Evolutionary conservation across 805 yeast species (phyloP), one percentile per base, ranked within the genome.

Genomic region (Wickerhamomyces queroliae): DNA sequence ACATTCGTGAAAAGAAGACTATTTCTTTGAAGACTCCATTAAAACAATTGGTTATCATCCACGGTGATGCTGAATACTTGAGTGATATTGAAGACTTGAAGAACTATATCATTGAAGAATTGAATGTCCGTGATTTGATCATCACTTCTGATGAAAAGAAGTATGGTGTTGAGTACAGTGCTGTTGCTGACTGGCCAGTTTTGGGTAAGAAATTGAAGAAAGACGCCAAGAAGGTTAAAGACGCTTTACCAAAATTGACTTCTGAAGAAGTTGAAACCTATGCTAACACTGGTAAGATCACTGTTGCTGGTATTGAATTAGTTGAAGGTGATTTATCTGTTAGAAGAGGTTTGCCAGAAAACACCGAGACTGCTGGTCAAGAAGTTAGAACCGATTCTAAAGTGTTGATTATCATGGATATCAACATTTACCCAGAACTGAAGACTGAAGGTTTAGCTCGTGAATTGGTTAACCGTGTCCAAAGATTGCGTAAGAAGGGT

Each of bases 161-260:
- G 58, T 91, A 90, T 60, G 93, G 90, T 55, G 98, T 93, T 45
- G 85, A 83, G 61, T 91, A 90, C 72, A 78, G 76, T 48, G 97
- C 91, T 32, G 95, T 86, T 63, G 99, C 99, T 36, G 99, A 93
- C 70, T 93, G 99, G 99, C 96, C 98, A 42, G 87, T 89, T 17
- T 75, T 93, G 52, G 99, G 99, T 69, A 93, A 91, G 75, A 93
- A 93, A 67, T 77, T 93, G 65, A 91, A 89, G 79, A 80, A 82
- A 61, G 98, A 90, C 55, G 95, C 86, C 45, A 88, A 85, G 69
- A 82, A 78, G 63, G 99, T 93, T 44, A 95, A 91, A 74, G 95
- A 82, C 57, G 98, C 95, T 15, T 74, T 93, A 52, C 98, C 97
- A 47, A 58, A 58, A 9, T 76, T 93, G 37, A 67, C 91, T 17